A percentile compares a stretch with the other conserved stretches of the same genome.
phyloP scores from a whole-genome alignment of 352 stramenopile species.

The Discostella stelligera region DNA sequence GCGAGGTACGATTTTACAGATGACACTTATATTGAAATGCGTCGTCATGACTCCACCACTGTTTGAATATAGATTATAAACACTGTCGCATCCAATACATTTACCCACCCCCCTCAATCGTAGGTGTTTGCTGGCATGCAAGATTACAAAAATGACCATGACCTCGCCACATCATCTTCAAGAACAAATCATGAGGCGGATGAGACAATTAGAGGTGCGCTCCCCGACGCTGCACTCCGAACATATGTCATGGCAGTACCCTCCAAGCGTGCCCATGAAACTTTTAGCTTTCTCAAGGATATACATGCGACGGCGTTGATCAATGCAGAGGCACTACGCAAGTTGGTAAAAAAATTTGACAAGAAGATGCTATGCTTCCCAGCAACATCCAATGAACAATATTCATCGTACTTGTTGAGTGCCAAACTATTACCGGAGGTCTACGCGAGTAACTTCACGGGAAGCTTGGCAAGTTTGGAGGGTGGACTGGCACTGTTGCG shows the following conservation, averaged over 20 bases:
- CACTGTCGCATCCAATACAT: too few relatives aligned
- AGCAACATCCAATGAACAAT: background rate
- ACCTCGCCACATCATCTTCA: too few relatives aligned
- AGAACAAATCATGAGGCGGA: too few relatives aligned
- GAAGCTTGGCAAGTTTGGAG: constrained; percentile 38
- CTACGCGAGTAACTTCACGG: constrained; percentile 47
- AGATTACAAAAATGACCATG: too few relatives aligned
- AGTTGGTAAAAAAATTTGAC: constrained; percentile 53
- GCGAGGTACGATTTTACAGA: constrained; percentile 16
- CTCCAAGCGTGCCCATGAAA: constrained; percentile 22
- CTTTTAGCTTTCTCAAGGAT: constrained; percentile 47
- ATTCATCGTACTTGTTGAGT: constrained; percentile 12
- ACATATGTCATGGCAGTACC: constrained; percentile 28
- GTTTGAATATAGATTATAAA: too few relatives aligned
- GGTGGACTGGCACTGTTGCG: constrained; percentile 36
- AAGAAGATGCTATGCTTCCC: constrained; percentile 14
- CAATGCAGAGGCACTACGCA: constrained; percentile 48
- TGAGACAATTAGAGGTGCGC: constrained; percentile 15
- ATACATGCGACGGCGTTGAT: constrained; percentile 49
- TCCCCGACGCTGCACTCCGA: constrained; percentile 41
- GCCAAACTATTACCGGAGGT: constrained; percentile 39
- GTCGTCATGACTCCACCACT: too few relatives aligned
- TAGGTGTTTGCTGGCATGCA: too few relatives aligned
- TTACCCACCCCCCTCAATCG: too few relatives aligned
- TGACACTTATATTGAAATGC: too few relatives aligned